Percentiles rank a stretch among this genome's conserved stretches.
phyloP scores from a whole-genome alignment of 1,284 basidiomycete genomes.

The Vanrija sp. region DNA sequence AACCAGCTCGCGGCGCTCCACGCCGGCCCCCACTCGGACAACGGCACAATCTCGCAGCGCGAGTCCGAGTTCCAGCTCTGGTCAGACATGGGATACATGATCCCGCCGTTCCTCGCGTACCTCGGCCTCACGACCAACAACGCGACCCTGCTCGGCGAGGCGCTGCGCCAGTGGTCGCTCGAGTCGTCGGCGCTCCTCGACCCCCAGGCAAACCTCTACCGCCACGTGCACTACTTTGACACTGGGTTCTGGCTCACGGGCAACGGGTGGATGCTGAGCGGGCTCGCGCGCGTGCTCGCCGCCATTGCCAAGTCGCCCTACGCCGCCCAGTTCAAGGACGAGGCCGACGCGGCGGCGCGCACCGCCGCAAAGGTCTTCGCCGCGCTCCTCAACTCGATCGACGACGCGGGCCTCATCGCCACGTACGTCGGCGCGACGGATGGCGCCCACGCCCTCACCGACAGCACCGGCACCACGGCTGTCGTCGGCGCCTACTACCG shows the following conservation, averaged over 20 bases:
- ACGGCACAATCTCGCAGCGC: constrained; percentile 31
- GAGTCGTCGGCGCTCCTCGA: constrained; percentile 49
- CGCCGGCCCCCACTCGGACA: constrained; percentile 12
- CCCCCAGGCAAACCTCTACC: constrained; percentile 48
- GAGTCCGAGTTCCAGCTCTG: constrained; percentile 46
- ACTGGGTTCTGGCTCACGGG: constrained; percentile 58
- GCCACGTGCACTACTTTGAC: constrained; percentile 55
- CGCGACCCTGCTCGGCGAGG: constrained; percentile 50
- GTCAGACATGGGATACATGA: constrained; percentile 62
- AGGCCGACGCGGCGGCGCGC: constrained; percentile 47
- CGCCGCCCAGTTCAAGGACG: constrained; percentile 5
- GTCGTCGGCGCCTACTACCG: constrained; percentile 39
- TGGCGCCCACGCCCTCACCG: constrained; percentile 14
- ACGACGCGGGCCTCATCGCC: constrained; percentile 33
- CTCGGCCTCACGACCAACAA: constrained; percentile 54
- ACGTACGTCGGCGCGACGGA: constrained; percentile 30
- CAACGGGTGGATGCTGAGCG: constrained; percentile 35
- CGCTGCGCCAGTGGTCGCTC: constrained; percentile 56
- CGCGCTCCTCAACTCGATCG: constrained; percentile 49
- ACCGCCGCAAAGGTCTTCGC: constrained; percentile 48
- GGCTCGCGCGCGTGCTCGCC: constrained; percentile 24
- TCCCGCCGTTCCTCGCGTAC: constrained; percentile 59
- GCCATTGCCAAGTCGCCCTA: constrained; percentile 8
- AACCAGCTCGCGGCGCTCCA: constrained; percentile 29
- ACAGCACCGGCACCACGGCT: constrained; percentile 31